Percentiles rank a stretch among this genome's conserved stretches.
These are phyloP conservation scores for Cenococcum geophilum DNA, from an alignment of 495 filamentous ascomycete genomes.

Conservation along the genomic window DNA sequence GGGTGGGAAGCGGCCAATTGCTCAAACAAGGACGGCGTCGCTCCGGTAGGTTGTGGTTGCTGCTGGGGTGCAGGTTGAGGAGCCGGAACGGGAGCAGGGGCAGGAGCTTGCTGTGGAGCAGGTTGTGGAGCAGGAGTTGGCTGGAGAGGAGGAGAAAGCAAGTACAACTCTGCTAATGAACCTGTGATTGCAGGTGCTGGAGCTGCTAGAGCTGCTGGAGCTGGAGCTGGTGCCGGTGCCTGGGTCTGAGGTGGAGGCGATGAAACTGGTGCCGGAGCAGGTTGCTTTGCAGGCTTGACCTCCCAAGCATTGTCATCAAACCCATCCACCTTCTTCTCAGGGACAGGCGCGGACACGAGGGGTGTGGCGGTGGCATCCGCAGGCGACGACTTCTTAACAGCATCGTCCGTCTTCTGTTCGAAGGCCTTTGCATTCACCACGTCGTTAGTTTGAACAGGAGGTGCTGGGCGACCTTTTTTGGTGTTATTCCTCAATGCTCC, in stretches of 20 bases:
- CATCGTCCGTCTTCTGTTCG: constrained; percentile 53
- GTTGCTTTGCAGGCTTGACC: constrained; percentile 79
- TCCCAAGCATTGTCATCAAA: constrained; percentile 99
- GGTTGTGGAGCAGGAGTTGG: constrained; percentile 54
- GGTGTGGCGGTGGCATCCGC: constrained; percentile 46
- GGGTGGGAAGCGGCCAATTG: constrained; percentile 36
- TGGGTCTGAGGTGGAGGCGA: constrained; percentile 36
- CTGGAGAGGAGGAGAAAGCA: constrained; percentile 69
- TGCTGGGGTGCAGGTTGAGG: constrained; percentile 37
- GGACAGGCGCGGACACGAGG: constrained; percentile 44
- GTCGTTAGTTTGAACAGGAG: constrained; percentile 75
- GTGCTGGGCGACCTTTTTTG: constrained; percentile 83
- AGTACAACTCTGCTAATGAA: constrained; percentile 70
- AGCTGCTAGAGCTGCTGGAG: constrained; percentile 39
- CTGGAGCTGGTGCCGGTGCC: constrained; percentile 38
- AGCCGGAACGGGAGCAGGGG: constrained; percentile 41
- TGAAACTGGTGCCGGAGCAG: constrained; percentile 39
- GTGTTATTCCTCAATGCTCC: constrained; percentile 89
- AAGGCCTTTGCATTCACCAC: constrained; percentile 84
- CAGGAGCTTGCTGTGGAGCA: constrained; percentile 15
- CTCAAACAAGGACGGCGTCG: constrained; percentile 26
- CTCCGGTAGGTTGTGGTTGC: constrained; percentile 27
- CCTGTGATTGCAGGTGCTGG: constrained; percentile 55
- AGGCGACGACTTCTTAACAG: constrained; percentile 41
- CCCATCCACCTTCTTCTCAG: constrained; percentile 47